Conservation (phyloP, 2,329 filamentous ascomycete species). For the Aspergillus amoenus region DNA sequence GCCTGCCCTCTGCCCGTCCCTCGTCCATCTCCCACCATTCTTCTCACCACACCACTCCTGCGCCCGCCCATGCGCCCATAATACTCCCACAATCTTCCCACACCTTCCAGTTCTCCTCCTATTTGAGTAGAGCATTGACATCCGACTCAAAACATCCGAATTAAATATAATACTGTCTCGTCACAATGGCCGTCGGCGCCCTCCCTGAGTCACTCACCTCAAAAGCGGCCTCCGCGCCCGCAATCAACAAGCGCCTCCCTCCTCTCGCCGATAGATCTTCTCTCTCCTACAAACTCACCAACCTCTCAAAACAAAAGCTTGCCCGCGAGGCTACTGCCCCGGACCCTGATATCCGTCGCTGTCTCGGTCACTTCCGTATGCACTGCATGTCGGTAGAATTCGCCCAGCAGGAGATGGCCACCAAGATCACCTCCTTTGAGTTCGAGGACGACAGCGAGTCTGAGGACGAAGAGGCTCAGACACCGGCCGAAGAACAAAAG, state of each 20-base stretch:
- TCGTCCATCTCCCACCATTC: neutral
- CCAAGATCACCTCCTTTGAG: slow-evolving; percentile 37
- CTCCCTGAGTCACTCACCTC: slow-evolving; percentile 20
- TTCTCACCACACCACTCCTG: slow-evolving; percentile 4
- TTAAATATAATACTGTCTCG: neutral
- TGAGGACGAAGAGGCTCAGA: neutral
- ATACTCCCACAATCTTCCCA: neutral
- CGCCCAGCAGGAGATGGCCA: slow-evolving; percentile 37
- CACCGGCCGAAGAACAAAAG: neutral
- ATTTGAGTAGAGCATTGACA: neutral
- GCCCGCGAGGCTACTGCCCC: slow-evolving; percentile 36
- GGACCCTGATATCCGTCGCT: slow-evolving; percentile 36
- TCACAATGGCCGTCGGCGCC: slow-evolving; percentile 25
- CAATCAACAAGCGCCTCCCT: slow-evolving; percentile 36
- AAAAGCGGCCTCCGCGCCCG: slow-evolving; percentile 22
- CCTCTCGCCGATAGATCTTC: slow-evolving; percentile 36
- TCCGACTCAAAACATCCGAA: neutral
- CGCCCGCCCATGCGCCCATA: neutral
- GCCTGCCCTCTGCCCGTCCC: neutral
- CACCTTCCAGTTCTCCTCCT: neutral
- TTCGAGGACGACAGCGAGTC: slow-evolving; percentile 34
- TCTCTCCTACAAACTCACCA: slow-evolving; percentile 36
- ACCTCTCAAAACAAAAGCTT: slow-evolving; percentile 36
- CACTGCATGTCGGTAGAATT: slow-evolving; percentile 34
- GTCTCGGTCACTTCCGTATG: slow-evolving; percentile 35